Evolutionary conservation across 75 land plant genomes (phyloP), one percentile per base, ranked within the genome.

Genomic region (Selaginella moellendorffii): DNA sequence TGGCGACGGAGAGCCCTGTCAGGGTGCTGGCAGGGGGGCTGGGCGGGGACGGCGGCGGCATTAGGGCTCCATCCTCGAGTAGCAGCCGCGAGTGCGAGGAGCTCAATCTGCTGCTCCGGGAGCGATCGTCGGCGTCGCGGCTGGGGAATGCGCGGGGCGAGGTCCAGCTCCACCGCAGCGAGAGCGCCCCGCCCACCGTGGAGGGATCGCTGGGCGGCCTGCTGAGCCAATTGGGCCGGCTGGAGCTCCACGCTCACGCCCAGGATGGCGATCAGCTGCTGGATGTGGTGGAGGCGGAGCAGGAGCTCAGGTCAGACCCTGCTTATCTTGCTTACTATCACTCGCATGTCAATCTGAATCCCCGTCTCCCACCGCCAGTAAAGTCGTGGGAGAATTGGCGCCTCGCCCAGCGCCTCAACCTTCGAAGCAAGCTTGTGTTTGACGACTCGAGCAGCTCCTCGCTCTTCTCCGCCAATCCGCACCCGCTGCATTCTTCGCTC

Each of bases 141-240:
- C 77, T 71, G 2, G 80, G 72, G 42, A 66, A 69, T 31, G 62
- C 54, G 26, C 31, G 65, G 17, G 68, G 77, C 53, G 86, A 85
- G 54, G 46, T 89, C 2, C 80, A 68, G 30, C 73, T 84, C 20
- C 80, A 76, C 58, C 61, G 98, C 62, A 93, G 98, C 63, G 96
- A 88, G 9, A 83, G 90, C 68, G 98, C 98, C 0, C 98, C 98
- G 18, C 96, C 98, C 1, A 85, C 90, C n/a, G 87, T 93, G 24
- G 83, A 93, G 65, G 95, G 90, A 2, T 85, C 93, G 10, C 56
- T 83, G 1, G 86, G 82, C 0, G 83, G 85, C 46, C 63, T 83
- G 1, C 74, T 77, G 28, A n/a, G n/a, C n/a, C n/a, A n/a, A n/a
- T n/a, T n/a, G n/a, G n/a, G n/a, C n/a, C n/a, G n/a, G n/a, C n/a